Conservation (phyloP, 306 rosid genomes). For the Prinsepia uniflora region DNA sequence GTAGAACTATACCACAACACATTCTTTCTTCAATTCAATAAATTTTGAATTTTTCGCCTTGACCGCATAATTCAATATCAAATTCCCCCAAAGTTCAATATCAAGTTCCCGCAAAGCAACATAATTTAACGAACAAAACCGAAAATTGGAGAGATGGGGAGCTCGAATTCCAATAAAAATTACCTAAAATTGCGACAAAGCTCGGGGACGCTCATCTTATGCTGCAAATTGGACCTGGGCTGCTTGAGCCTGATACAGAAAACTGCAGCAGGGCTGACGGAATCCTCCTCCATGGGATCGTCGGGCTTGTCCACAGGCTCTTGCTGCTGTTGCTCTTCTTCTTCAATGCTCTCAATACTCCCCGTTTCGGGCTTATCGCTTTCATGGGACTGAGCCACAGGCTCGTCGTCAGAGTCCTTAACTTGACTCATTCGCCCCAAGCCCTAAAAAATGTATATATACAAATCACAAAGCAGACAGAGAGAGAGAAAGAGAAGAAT, state of each 20-base stretch:
- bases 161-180: background rate
- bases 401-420: constrained; percentile 58
- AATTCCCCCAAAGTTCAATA: background rate
- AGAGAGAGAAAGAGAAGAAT: constrained; percentile 27
- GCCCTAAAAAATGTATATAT: constrained; percentile 53
- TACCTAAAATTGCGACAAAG: constrained; percentile 96
- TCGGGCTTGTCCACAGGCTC: constrained; percentile 28
- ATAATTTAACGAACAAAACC: background rate
- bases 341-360: constrained; percentile 3
- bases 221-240: constrained; percentile 63
- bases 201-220: constrained; percentile 86
- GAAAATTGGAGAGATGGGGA: constrained; percentile 6
- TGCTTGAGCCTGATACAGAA: constrained; percentile 69
- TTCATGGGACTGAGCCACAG: constrained; percentile 48
- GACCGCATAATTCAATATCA: constrained; percentile 1
- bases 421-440: constrained; percentile 58
- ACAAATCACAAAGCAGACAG: constrained; percentile 19
- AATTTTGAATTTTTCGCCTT: background rate
- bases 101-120: background rate
- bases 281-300: constrained; percentile 72
- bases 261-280: constrained; percentile 61
- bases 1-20: background rate
- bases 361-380: constrained; percentile 39
- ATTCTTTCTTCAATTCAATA: background rate
- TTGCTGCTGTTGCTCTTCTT: constrained; percentile 29